These are phyloP conservation scores for Aspergillus piperis DNA, from an alignment of 2,329 filamentous ascomycete genomes.

Conservation along the genomic window DNA sequence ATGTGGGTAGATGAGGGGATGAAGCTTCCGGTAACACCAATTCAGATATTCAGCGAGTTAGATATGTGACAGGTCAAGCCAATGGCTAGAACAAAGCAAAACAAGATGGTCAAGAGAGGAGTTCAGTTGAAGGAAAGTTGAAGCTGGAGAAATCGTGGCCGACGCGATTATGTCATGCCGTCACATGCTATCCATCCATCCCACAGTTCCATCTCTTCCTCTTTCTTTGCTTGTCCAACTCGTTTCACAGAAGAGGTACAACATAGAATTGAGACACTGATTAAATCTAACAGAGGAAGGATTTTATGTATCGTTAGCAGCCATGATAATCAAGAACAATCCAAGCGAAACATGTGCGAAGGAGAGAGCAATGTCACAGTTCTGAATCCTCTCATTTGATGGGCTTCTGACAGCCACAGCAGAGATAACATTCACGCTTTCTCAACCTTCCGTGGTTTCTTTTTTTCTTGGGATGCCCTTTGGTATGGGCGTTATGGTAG, in stretches of 20 bases:
- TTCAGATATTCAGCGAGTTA: background rate
- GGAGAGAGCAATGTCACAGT: background rate
- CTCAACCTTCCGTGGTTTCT: background rate
- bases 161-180: conserved; percentile 6
- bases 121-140: background rate
- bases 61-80: background rate
- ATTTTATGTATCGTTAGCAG: background rate
- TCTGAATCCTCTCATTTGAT: background rate
- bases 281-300: background rate
- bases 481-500: background rate
- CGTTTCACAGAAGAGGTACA: background rate
- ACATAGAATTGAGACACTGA: no score
- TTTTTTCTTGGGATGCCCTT: no score
- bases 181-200: background rate
- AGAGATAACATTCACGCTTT: background rate
- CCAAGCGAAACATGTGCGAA: background rate
- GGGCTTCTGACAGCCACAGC: background rate
- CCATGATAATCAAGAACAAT: background rate
- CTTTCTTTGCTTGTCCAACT: background rate
- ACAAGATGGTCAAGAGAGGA: background rate
- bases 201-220: background rate
- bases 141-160: background rate
- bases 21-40: background rate
- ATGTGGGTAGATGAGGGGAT: background rate
- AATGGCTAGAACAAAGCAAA: background rate